Evolutionary conservation across 345 rosid species (phyloP), one percentile per base, ranked within the genome.

Genomic region (Brassica rapa): DNA sequence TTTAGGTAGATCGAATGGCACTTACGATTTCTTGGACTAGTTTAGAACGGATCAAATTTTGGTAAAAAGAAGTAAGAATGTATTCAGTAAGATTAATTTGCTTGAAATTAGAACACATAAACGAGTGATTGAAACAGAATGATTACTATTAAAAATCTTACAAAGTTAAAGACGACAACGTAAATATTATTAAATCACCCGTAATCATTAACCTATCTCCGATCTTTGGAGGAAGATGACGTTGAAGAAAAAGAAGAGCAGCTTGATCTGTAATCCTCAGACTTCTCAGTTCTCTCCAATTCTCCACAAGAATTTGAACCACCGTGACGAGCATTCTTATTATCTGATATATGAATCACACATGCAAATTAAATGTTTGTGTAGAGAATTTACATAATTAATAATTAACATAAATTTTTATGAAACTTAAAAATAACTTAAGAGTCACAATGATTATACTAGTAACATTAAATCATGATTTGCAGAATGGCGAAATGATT

Each of bases 181-280:
- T 46, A 11, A 41, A 11, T 46, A 14, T 51, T n/a, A 51, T 51
- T n/a, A n/a, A 51, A 51, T 51, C 19, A 51, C 56, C 6, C 56
- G 56, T 51, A 51, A 51, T 51, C 71, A 64, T 78, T 78, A 0
- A 62, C 19, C 12, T 68, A 46, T 73, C 83, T 68, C 5, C 24
- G 66, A 56, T 77, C 62, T 71, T 78, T 78, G 6, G 60, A 87
- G 9, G 87, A 84, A 15, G 78, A 72, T 4, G 83, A 59, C 0
- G 82, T 43, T 0, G 87, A 81, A 4, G 56, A 51, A n/a, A 75
- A 80, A 1, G 87, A 84, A 3, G 86, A 88, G 15, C 83, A 82
- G 73, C 81, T 81, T 10, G 88, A 86, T 60, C 74, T 66, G 56
- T 64, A 70, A 29, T 39, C 72, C 2, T 80, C 66, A 12, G 41